Conservation (phyloP, 352 stramenopile species). For the Sclerospora graminicola region DNA sequence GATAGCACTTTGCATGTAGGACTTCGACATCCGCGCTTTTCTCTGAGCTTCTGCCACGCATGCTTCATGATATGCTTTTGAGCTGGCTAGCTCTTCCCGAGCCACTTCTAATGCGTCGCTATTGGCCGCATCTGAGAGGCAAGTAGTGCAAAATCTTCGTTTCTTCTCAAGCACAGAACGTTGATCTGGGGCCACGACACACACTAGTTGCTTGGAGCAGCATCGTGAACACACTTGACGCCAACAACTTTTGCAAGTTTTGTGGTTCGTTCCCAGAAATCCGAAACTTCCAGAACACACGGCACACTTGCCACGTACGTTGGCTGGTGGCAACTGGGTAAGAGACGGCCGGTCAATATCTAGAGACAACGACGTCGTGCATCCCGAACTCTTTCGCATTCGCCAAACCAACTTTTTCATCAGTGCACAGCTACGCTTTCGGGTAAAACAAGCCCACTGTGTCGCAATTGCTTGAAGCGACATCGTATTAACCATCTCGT, state of each 20-base stretch:
- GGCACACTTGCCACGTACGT: conserved; percentile 7
- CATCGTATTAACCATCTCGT: conserved; percentile 24
- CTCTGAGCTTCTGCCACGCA: too few relatives aligned
- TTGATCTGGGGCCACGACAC: conserved; percentile 18
- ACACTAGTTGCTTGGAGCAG: conserved; percentile 23
- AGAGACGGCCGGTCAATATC: conserved; percentile 12
- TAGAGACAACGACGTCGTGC: conserved; percentile 2
- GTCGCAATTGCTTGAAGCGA: conserved; percentile 25
- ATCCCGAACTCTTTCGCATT: conserved; percentile 23
- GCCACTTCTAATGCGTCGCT: conserved; percentile 24
- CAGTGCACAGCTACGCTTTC: conserved; percentile 21
- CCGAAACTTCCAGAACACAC: conserved; percentile 23
- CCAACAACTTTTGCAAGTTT: conserved; percentile 25
- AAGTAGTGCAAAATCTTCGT: conserved; percentile 22
- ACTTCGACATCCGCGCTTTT: neutral
- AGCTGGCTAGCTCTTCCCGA: conserved; percentile 11
- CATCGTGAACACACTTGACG: conserved; percentile 22
- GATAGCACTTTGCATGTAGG: too few relatives aligned
- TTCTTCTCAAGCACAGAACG: conserved; percentile 22
- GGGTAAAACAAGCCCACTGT: conserved; percentile 24
- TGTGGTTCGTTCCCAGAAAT: conserved; percentile 20
- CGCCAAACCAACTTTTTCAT: conserved; percentile 51
- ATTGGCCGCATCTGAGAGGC: conserved; percentile 20
- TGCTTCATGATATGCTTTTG: too few relatives aligned
- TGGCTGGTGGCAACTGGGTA: conserved; percentile 14